phyloP scores from a whole-genome alignment of 345 rosid species.

The Arabidopsis thaliana region TAIR10.1 NC_003074.8:3888001-3888500 shows the following conservation, averaged over 20 bases:
- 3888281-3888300: background rate
- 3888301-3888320: conserved; percentile 12
- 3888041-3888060: conserved; percentile 71
- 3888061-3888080: conserved; percentile 79
- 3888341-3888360: conserved; percentile 92
- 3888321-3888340: conserved; percentile 88
- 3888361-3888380: conserved; percentile 86
- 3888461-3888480: background rate
- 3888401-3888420: conserved; percentile 49
- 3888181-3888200: conserved; percentile 78
- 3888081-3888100: conserved; percentile 94
- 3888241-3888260: conserved; percentile 41
- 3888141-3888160: background rate
- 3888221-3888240: conserved; percentile 92
- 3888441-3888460: background rate
- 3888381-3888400: conserved; percentile 86
- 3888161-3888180: conserved; percentile 26
- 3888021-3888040: conserved; percentile 82
- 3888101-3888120: conserved; percentile 35
- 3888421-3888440: conserved; percentile 28
- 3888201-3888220: conserved; percentile 90
- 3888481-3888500: conserved; percentile 66
- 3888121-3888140: conserved; percentile 4
- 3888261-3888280: conserved; percentile 22
- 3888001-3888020: conserved; percentile 58